Evolutionary conservation across 2,329 filamentous ascomycete genomes (phyloP), one percentile per base, ranked within the genome.

Genomic region (Magnaporthiopsis rhizophila): DNA sequence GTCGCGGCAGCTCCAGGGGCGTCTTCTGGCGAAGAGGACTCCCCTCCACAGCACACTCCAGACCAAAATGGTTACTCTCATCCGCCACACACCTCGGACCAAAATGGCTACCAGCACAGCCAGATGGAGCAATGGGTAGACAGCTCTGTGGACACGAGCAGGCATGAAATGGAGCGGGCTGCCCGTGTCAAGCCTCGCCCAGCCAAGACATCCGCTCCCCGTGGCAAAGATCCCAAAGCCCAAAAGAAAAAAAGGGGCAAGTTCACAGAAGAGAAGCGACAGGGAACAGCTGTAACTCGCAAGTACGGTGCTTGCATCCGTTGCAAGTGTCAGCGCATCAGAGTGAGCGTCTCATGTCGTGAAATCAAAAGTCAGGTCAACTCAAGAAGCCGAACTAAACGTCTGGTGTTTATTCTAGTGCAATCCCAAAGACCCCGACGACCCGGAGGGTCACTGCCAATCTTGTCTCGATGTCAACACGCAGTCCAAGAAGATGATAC

Each of bases 401-500:
- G 57, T 62, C 50, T 62, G 7, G 30, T 11, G 5, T 21, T 15
- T 8, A 21, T 28, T 15, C 65, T 67, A 12, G 65, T 68, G 12
- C 67, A 76, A 59, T 68, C 73, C 18, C 58, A 73, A 24, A 72
- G 71, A 18, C 69, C 66, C 24, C 11, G 21, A 56, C 45, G 63
- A 66, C 50, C 53, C 53, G 9, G 8, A 11, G 3, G 56, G n/a
- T 7, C 56, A 32, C 34, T 84, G 81, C 68, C 12, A 72, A 2
- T 76, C 75, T 2, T 84, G 81, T 66, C 66, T 70, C 8, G 69
- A 67, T 1, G 74, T 80, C 3, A 71, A 73, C 13, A 71, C 69
- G 34, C 73, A 73, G 0, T 81, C 80, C 0, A 78, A 77, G 56
- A 83, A 81, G 66, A 78, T 79, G 2, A 76, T 83, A 6, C 81